phyloP scores from a whole-genome alignment of 495 filamentous ascomycete genomes.

The Neurospora sp. region DNA sequence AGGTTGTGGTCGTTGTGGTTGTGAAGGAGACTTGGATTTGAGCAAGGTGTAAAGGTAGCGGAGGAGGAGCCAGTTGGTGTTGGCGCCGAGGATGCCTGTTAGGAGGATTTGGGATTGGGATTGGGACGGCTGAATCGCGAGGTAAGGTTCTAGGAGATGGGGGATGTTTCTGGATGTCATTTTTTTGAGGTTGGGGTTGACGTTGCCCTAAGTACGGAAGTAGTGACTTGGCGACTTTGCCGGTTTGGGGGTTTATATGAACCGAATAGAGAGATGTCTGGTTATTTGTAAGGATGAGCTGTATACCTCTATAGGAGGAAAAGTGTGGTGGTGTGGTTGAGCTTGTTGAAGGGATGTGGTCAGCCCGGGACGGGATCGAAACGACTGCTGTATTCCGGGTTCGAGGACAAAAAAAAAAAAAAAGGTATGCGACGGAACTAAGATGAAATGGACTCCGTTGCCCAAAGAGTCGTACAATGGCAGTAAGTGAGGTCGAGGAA shows the following conservation, averaged over 20 bases:
- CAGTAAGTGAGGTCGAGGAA: background rate
- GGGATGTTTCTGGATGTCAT: slow-evolving; percentile 29
- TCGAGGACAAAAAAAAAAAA: background rate
- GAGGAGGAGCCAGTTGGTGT: slow-evolving; percentile 64
- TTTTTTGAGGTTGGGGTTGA: background rate
- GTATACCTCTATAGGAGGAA: background rate
- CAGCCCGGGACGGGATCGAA: background rate
- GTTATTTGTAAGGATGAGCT: background rate
- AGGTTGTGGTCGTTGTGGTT: background rate
- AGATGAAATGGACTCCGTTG: too few relatives aligned
- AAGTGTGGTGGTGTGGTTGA: background rate
- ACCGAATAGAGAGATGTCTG: too few relatives aligned
- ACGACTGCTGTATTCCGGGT: background rate
- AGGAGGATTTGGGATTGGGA: slow-evolving; percentile 48
- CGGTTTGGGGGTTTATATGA: too few relatives aligned
- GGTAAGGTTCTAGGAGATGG: slow-evolving; percentile 57
- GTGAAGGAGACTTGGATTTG: slow-evolving; percentile 1
- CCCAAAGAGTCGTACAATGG: background rate
- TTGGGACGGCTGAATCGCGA: slow-evolving; percentile 29
- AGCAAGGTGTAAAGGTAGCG: slow-evolving; percentile 53
- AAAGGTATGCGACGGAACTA: too few relatives aligned
- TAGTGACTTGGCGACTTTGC: too few relatives aligned
- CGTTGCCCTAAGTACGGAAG: background rate
- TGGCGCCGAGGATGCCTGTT: slow-evolving; percentile 61
- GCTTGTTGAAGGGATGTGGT: background rate